These are phyloP conservation scores for Pythium phragmiticola DNA, from an alignment of 352 stramenopile species.

Conservation along the genomic window DNA sequence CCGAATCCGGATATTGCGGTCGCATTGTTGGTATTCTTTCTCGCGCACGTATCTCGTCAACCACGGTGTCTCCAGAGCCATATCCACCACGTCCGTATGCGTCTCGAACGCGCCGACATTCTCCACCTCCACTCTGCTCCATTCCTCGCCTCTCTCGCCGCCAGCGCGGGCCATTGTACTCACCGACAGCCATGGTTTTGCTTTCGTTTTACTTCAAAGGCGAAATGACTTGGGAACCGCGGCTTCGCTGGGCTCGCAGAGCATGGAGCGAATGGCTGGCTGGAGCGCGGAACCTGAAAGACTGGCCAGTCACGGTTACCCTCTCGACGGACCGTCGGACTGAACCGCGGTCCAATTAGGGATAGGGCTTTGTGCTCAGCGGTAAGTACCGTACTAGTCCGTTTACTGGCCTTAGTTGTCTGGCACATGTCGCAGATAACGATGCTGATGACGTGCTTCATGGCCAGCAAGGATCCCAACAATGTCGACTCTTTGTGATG, in stretches of 20 bases:
- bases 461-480: background rate
- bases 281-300: slow-evolving; percentile 23
- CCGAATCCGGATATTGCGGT: background rate
- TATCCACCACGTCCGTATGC: background rate
- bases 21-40: background rate
- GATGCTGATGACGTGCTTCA: background rate
- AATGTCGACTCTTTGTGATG: background rate
- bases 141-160: background rate
- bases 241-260: slow-evolving; percentile 20
- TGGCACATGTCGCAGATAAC: background rate
- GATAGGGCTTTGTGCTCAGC: slow-evolving; percentile 10
- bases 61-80: background rate
- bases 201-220: slow-evolving; percentile 83
- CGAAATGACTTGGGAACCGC: slow-evolving; percentile 63
- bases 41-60: background rate
- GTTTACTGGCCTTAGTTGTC: background rate
- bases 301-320: slow-evolving; percentile 19
- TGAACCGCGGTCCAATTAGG: slow-evolving; percentile 22
- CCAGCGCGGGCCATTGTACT: slow-evolving; percentile 27
- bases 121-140: background rate
- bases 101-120: background rate
- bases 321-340: background rate
- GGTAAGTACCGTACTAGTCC: background rate
- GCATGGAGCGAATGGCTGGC: slow-evolving; percentile 57
- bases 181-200: slow-evolving; percentile 88